Conservation (phyloP, 23 red algal species). For the Pyropia haitanensis region DNA sequence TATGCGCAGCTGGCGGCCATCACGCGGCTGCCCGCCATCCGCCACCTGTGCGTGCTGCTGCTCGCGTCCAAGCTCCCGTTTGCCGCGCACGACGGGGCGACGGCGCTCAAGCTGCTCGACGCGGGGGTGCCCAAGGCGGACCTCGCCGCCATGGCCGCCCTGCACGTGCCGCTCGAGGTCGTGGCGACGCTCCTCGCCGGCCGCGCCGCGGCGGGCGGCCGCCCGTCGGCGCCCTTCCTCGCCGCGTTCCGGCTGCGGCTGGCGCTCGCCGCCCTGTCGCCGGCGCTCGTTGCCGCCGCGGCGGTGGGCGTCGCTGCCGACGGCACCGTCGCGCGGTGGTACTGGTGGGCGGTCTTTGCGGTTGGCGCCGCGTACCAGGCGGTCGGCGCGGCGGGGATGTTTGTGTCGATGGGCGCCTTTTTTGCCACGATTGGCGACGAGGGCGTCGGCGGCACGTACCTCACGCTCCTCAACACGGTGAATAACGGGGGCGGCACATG, state of each 20-base stretch:
- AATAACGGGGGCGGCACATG: conserved; percentile 94
- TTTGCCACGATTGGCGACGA: conserved; percentile 77
- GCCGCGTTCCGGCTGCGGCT: conserved; percentile 41
- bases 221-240: conserved; percentile 30
- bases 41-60: conserved; percentile 38
- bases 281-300: conserved; percentile 10
- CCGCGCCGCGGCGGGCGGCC: conserved; percentile 13
- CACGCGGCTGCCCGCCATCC: conserved; percentile 23
- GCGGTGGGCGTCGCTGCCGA: too few relatives aligned
- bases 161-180: conserved; percentile 60
- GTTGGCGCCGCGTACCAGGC: too few relatives aligned
- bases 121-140: conserved; percentile 75
- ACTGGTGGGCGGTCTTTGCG: too few relatives aligned
- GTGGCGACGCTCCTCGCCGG: conserved; percentile 47
- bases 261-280: conserved; percentile 29
- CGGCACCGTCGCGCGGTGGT: too few relatives aligned
- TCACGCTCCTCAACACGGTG: conserved; percentile 85
- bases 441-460: conserved; percentile 78
- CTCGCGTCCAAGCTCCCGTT: conserved; percentile 76
- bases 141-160: conserved; percentile 77
- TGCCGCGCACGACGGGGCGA: conserved; percentile 68
- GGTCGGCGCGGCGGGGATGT: conserved; percentile 32
- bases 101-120: conserved; percentile 70
- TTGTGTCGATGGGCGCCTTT: conserved; percentile 77
- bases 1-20: conserved; percentile 34